Evolutionary conservation across 208 protist genomes (phyloP).

Genomic region (Leishmania major): DNA sequence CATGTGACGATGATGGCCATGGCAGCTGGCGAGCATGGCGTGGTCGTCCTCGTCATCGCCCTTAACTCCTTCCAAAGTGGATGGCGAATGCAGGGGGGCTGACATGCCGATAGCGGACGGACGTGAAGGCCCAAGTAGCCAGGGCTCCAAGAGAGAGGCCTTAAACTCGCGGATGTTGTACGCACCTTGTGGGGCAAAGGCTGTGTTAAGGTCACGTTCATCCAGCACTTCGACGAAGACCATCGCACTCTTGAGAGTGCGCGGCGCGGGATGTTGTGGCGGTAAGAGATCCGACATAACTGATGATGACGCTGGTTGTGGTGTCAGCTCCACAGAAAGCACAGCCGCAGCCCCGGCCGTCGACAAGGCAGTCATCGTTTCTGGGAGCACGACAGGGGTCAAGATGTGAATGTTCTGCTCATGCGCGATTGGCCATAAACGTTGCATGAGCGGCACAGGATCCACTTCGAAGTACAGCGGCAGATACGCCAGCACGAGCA

Average conservation of each 20-base stretch:
- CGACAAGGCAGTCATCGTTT: background rate
- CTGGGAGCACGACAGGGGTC: conserved; percentile 36
- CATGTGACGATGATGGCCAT: conserved; percentile 12
- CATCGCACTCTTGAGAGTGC: conserved; percentile 47
- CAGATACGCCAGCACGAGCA: conserved; percentile 67
- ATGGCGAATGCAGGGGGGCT: background rate
- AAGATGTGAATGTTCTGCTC: conserved; percentile 26
- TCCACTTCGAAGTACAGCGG: conserved; percentile 82
- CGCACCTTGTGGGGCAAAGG: conserved; percentile 43
- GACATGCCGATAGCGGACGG: background rate
- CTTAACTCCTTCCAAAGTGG: background rate
- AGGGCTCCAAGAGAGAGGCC: conserved; percentile 20
- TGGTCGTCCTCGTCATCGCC: background rate
- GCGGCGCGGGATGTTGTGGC: background rate
- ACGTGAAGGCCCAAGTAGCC: conserved; percentile 22
- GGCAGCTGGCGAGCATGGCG: too few relatives aligned
- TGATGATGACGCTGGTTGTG: background rate
- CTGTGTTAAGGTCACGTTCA: conserved; percentile 40
- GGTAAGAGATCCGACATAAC: background rate
- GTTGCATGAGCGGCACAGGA: conserved; percentile 54
- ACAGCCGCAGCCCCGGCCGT: background rate
- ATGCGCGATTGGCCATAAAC: conserved; percentile 41
- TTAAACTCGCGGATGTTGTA: conserved; percentile 58
- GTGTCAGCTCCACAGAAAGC: background rate
- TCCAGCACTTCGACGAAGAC: conserved; percentile 67